Base-by-base conservation (phyloP, 1,284 basidiomycete genomes). In the Peniophora sp. region DNA sequence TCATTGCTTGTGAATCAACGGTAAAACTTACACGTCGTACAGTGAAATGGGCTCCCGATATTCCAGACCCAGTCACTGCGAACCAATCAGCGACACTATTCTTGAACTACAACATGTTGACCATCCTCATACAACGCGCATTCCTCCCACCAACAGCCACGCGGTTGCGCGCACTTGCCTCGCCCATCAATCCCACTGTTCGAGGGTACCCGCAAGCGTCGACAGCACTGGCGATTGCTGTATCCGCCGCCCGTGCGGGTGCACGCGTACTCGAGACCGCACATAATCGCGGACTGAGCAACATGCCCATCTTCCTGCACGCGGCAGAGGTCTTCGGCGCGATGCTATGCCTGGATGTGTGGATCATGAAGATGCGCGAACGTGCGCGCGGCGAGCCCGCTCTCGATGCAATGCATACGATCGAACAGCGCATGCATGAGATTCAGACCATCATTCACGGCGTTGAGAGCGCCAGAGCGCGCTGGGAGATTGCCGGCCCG, bases 41-140 rank as follows among this genome's bases (percentile, higher is more conserved):
- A 89, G 86, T 89, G 49, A 70, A 65, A 56, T 92, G 89, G 89
- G 74, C 79, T 3, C 69, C 78, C n/a, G 69, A 76, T 39, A 74
- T 78, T 38, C 71, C 79, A 54, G 68, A 82, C 56, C 62, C 65
- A 0, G 57, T 70, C 1, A 78, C 85, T 54, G 79, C 85, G 35
- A 77, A 76, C 49, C 89, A 89, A 65, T 82, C 87, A 2, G 78
- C 85, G 2, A 73, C 77, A 3, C 67, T 93, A 11, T 81, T 83
- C 58, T 73, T 78, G 17, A 75, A 79, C 3, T 92, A 90, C 63
- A 82, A 92, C 65, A 68, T 85, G 48, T 69, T 76, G 14, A 78
- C 78, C 58, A 89, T 92, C 60, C 71, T 88, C 53, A 77, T 91
- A 47, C 85, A 91, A 62, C 78, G 88, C 11, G 83, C 86, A 0